Evolutionary conservation across 805 yeast genomes (phyloP), one percentile per base, ranked within the genome.

Genomic region (Myxozyma vanderwaltii): DNA sequence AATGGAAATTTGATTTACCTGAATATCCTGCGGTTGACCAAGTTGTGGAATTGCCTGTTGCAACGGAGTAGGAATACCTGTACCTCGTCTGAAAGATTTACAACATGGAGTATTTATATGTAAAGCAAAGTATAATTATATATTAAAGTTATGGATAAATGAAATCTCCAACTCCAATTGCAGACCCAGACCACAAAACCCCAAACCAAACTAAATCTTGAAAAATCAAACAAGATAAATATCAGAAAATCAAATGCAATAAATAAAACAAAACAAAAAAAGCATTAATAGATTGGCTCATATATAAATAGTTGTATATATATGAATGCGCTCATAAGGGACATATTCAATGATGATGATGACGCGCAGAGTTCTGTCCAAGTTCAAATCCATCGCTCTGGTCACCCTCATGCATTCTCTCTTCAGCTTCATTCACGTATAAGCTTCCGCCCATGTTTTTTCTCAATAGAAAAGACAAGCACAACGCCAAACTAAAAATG

Each of bases 1-100:
- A 85, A 70, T 89, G 86, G 77, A 88, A 81, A 0, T 84, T 94
- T 59, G 83, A 82, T 26, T 82, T 82, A 2, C 88, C 88, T 17
- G 68, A 78, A 2, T 88, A 85, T 67, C 74, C 76, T 31, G 86
- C 83, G 0, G 75, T 74, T 2, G 86, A 84, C 54, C 89, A 87
- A 68, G 79, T 61, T 26, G 65, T 54, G 41, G 59, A 61, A 24
- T 35, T 61, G 19, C 61, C 61, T 8, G 50, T 43, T 21, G 24
- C 23, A n/a, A 17, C 15, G 35, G 40, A 59, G 48, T 33, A 23
- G 15, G 38, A 15, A 15, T 33, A n/a, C 17, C n/a, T n/a, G n/a
- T n/a, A n/a, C n/a, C n/a, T n/a, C n/a, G n/a, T n/a, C n/a, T n/a
- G n/a, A n/a, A n/a, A n/a, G n/a, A n/a, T n/a, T n/a, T n/a, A n/a